A percentile compares a stretch with the other conserved stretches of the same genome.
Evolutionary conservation across 331 rosid species (phyloP).

Genomic region (Cydonia oblonga): DNA sequence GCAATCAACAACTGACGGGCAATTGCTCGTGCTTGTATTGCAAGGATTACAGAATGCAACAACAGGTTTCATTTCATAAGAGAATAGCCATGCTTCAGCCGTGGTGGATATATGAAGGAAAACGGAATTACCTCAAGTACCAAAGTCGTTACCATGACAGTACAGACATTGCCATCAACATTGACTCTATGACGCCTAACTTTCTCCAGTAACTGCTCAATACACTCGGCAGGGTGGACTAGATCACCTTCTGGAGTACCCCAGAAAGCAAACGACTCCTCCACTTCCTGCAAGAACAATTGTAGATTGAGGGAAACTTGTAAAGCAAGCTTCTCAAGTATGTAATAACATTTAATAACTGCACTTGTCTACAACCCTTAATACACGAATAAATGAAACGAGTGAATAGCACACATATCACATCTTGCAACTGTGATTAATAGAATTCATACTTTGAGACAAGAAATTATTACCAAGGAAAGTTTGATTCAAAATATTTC

Average conservation of each 20-base stretch:
- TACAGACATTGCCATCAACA: slow-evolving; percentile 93
- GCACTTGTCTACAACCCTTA: neutral
- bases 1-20: too few relatives aligned
- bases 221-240: slow-evolving; percentile 94
- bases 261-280: slow-evolving; percentile 71
- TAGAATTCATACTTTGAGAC: neutral
- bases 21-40: too few relatives aligned
- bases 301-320: neutral
- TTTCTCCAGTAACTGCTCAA: slow-evolving; percentile 96
- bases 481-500: neutral
- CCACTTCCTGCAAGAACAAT: slow-evolving; percentile 63
- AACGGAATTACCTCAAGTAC: slow-evolving; percentile 77
- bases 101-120: neutral
- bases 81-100: neutral
- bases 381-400: neutral
- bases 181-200: slow-evolving; percentile 94
- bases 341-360: neutral
- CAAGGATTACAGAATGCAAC: too few relatives aligned
- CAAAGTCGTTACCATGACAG: slow-evolving; percentile 92
- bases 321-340: neutral
- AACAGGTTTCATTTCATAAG: neutral
- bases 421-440: neutral
- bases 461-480: neutral
- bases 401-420: neutral
- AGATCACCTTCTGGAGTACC: slow-evolving; percentile 94